Percentiles rank a stretch among this genome's conserved stretches.
phyloP scores from a whole-genome alignment of 805 yeast genomes.

The Kodamaea fukazawae region DNA sequence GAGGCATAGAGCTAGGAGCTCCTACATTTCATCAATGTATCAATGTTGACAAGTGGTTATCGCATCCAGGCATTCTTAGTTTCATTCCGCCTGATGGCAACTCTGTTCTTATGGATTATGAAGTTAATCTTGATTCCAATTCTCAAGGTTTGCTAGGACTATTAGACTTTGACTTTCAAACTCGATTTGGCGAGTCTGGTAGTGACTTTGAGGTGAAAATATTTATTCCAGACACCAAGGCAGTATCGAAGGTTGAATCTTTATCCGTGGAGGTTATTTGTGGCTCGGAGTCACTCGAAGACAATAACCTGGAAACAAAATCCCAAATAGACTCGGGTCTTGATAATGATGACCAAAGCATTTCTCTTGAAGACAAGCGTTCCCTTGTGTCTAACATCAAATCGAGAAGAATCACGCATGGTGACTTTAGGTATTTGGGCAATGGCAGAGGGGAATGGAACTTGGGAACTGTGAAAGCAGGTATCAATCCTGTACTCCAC shows the following conservation, averaged over 20 bases:
- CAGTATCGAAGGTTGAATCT: constrained; percentile 33
- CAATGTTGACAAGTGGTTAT: constrained; percentile 49
- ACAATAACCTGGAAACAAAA: background rate
- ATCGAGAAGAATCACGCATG: constrained; percentile 66
- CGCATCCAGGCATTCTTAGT: constrained; percentile 46
- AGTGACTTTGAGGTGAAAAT: constrained; percentile 65
- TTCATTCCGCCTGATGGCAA: constrained; percentile 91
- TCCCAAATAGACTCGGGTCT: too few relatives aligned
- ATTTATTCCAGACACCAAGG: constrained; percentile 34
- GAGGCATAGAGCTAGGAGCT: constrained; percentile 46
- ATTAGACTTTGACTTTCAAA: constrained; percentile 52
- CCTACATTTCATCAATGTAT: constrained; percentile 76
- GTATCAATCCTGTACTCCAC: constrained; percentile 64
- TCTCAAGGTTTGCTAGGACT: constrained; percentile 42
- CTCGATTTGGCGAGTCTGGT: constrained; percentile 49
- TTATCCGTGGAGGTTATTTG: constrained; percentile 27
- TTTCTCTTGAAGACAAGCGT: constrained; percentile 15
- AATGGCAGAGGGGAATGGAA: constrained; percentile 65
- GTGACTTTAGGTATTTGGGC: constrained; percentile 62
- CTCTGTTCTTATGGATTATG: constrained; percentile 60
- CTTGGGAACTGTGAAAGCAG: constrained; percentile 54
- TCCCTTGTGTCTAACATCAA: constrained; percentile 39
- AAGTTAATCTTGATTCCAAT: constrained; percentile 45
- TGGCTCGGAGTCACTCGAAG: constrained; percentile 9
- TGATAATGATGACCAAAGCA: too few relatives aligned